Conservation (phyloP, 1,139 yeast genomes). For the Sugiyamaella japonica region DNA sequence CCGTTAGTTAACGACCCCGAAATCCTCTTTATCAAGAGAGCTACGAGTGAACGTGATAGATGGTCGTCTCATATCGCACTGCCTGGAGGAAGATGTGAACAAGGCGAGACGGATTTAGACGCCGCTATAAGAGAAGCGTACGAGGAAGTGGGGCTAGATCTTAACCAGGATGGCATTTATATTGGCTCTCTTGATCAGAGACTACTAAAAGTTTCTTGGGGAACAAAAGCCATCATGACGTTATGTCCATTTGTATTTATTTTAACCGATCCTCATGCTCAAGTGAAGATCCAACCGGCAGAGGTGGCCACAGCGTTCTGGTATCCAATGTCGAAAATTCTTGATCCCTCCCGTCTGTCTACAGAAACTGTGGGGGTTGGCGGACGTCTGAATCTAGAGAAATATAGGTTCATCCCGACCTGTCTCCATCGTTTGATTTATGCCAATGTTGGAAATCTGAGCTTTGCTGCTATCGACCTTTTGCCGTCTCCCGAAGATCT, state of each 20-base stretch:
- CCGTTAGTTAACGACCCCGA: conserved; percentile 26
- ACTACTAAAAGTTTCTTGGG: conserved; percentile 41
- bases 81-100: conserved; percentile 45
- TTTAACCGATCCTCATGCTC: conserved; percentile 30
- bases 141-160: conserved; percentile 45
- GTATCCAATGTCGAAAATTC: conserved; percentile 39
- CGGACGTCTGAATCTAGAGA: conserved; percentile 31
- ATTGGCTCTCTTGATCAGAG: conserved; percentile 43
- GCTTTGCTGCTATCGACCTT: conserved; percentile 39
- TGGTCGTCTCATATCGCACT: conserved; percentile 48
- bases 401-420: conserved; percentile 25
- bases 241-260: conserved; percentile 43
- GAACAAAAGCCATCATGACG: conserved; percentile 38
- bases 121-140: conserved; percentile 42
- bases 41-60: conserved; percentile 40
- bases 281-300: conserved; percentile 35
- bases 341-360: conserved; percentile 27
- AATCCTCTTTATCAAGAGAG: conserved; percentile 42
- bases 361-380: conserved; percentile 33
- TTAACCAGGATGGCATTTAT: conserved; percentile 30
- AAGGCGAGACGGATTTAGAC: conserved; percentile 38
- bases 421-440: conserved; percentile 25
- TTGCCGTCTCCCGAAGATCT: conserved; percentile 7
- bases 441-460: conserved; percentile 37
- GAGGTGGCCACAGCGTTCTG: conserved; percentile 46